Base-by-base conservation (phyloP, 805 yeast species). In the Candida bentonensis region DNA sequence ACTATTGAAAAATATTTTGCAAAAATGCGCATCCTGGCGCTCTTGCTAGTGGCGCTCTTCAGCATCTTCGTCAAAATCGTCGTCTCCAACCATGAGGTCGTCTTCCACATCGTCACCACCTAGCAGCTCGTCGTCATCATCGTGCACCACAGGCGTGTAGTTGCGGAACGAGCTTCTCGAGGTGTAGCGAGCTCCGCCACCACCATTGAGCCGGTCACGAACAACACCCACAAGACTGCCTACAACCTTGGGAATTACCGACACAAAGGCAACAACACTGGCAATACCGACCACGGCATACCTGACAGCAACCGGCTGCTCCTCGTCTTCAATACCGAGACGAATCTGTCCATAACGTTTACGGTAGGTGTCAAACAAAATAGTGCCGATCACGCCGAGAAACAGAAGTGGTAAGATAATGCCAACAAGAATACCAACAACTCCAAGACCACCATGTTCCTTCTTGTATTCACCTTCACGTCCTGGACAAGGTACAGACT, bases 321-420 rank as follows among this genome's bases (percentile, higher is more conserved):
- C 56, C 2, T 42, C 47, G 40, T 51, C 53, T 23, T 79, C 86
- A 27, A 78, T 86, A 42, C 86, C 94, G 40, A 88, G 69, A 50
- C 94, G 69, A 47, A 88, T 88, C 59, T 82, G 94, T 15, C 96
- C 96, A 59, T 85, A 79, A 53, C 83, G 69, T 26, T 84, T 76
- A 48, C 84, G 76, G 44, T 94, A 94, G 55, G 79, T 74, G 49
- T 82, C 86, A 59, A 82, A 87, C 21, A 86, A 78, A 57, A 84
- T 74, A 73, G 77, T 79, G 1, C 79, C 72, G n/a, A 69, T 65
- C 4, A 73, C 54, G 47, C 74, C 71, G 2, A 77, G 74, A 47
- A 67, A 55, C 1, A 64, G 44, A 2, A 80, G 50, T 15, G 94
- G 89, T 15, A 82, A 53, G 5, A 74, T 53, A 17, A 84, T 62